Base-by-base conservation (phyloP, 2,329 filamentous ascomycete genomes). In the Sclerotinia subarctica region DNA sequence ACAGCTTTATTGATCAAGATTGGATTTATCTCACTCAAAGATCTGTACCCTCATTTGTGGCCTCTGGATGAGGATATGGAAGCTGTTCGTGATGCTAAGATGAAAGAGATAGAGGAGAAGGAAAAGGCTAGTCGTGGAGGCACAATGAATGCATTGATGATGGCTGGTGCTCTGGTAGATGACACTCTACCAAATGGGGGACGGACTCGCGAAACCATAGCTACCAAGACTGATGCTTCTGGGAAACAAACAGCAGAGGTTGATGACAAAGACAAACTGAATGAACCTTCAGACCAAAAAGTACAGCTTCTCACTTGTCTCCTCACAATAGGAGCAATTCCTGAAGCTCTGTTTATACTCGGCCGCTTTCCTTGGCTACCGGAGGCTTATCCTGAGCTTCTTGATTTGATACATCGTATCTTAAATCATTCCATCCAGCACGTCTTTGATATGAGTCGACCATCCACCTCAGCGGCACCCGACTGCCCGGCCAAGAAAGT, bases 1-100 rank as follows among this genome's bases (percentile, higher is more conserved):
- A 90, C 94, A 0, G 94, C 95, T 1, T 85, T 98, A 46, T 86
- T 99, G 42, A 94, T 99, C 80, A 99, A 99, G 80, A 92, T 97
- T 72, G 96, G 95, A 1, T 99, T 99, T 78, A 92, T 99, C 69
- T 97, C 95, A 1, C 82, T 99, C 8, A 86, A 88, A 64, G 95
- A 99, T 76, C 82, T 99, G 1, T 98, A 97, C 77, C 90, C 93
- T 21, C 95, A 99, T 77, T 85, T 99, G 0, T 96, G 93, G 82
- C 93, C 95, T 10, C 81, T 85, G 0, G 95, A 98, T 72, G 88
- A 92, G 44, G 84, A 88, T 5, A 98, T 99, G 94, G 86, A 90
- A 13, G 82, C 82, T 8, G 82, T 96, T 64, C 89, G 87, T 71
- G 84, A 87, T 52, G 87, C 88, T 72, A 88, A 91, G 70, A 81